Conservation (phyloP, 2,329 filamentous ascomycete species). For the Aureobasidium sp. region DNA sequence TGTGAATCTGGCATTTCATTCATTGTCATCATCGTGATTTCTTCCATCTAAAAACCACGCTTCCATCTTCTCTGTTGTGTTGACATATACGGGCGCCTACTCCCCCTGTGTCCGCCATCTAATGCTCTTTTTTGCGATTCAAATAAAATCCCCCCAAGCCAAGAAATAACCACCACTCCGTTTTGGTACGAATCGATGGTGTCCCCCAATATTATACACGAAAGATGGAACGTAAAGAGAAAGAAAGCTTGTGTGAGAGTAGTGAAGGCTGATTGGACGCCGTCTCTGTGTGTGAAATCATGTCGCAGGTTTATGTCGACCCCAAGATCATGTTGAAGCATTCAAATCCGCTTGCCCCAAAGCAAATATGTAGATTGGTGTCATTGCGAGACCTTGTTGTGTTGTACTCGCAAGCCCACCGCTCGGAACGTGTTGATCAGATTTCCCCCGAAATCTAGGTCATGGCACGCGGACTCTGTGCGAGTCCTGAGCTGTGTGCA, state of each 20-base stretch:
- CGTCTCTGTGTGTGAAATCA: background rate
- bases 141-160: background rate
- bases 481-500: constrained; percentile 13
- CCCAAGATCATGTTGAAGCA: background rate
- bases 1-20: constrained; percentile 9
- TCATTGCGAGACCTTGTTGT: background rate
- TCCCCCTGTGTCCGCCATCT: background rate
- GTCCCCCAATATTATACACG: constrained; percentile 5
- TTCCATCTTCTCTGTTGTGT: background rate
- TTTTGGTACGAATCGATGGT: background rate
- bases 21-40: constrained; percentile 6
- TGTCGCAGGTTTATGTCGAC: background rate
- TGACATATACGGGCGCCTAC: background rate
- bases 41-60: constrained; percentile 1
- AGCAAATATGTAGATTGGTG: background rate
- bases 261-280: background rate
- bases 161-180: background rate
- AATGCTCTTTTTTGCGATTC: constrained; percentile 5
- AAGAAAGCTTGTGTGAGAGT: background rate
- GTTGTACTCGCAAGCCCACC: background rate
- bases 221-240: constrained; percentile 1
- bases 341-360: constrained; percentile 4
- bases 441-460: constrained; percentile 1
- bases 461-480: constrained; percentile 11
- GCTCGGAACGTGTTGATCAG: background rate